Evolutionary conservation across 345 rosid genomes (phyloP), one percentile per base, ranked within the genome.

Genomic region (Melaleuca alternifolia): DNA sequence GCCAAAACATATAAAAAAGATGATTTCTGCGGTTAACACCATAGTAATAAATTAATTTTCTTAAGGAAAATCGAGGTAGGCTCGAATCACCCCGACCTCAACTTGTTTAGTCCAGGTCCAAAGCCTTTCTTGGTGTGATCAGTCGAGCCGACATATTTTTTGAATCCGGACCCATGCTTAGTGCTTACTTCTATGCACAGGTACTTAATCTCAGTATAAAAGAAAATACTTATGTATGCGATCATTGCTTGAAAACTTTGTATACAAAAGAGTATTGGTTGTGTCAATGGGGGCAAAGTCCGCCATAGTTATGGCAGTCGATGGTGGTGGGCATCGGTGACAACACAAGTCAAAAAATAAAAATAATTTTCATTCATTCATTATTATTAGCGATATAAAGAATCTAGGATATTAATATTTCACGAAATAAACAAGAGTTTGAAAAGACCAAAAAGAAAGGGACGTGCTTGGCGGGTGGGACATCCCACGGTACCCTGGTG

Each of bases 381-480:
- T 57, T 11, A 0, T 11, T 7, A 0, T 26, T 2, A 26, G 0
- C 1, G 0, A 14, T 28, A 7, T 14, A 16, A 33, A 15, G 1
- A 1, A 0, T 30, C 6, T 13, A 7, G 33, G 8, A 16, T 37
- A 71, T 33, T 71, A 18, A 7, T 20, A 6, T 54, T 20, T 54
- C 10, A 23, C 20, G 20, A 5, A 13, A 51, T 12, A 6, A 4
- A 51, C 13, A 15, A 15, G 4, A 0, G 52, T 51, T 13, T 51
- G 4, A 51, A 15, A 6, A n/a, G n/a, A n/a, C n/a, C n/a, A n/a
- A n/a, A n/a, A n/a, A n/a, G n/a, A n/a, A n/a, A n/a, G n/a, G n/a
- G n/a, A n/a, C n/a, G n/a, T n/a, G n/a, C n/a, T n/a, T 14, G 24
- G 48, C 79, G 79, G 5, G 48, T 10, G n/a, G 61, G n/a, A 54